phyloP scores from a whole-genome alignment of 331 rosid genomes.

The Quercus lobata region DNA sequence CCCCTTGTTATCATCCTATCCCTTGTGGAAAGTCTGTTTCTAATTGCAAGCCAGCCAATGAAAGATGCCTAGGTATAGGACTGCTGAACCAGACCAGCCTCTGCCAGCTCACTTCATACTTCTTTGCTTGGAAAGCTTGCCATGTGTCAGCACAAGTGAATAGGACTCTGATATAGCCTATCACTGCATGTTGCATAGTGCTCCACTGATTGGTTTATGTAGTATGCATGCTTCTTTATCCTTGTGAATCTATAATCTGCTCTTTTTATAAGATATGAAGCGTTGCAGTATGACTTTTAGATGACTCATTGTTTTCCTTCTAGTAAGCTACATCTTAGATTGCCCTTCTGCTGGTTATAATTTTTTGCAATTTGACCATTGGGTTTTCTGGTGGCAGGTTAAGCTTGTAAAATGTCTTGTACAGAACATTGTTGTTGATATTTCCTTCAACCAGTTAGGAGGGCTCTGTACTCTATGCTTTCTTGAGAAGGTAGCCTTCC shows the following conservation, averaged over 20 bases:
- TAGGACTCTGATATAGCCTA: not conserved
- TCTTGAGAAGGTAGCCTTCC: slow-evolving; percentile 77
- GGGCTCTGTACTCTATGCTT: slow-evolving; percentile 92
- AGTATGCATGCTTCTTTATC: not conserved
- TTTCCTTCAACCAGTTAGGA: slow-evolving; percentile 94
- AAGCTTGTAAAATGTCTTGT: slow-evolving; percentile 94
- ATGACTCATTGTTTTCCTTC: not conserved
- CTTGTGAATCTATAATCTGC: not conserved
- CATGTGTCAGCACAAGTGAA: too few species aligned
- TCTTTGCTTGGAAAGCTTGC: too few species aligned
- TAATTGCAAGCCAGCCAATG: too few species aligned
- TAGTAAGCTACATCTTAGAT: not conserved
- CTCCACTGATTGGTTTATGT: not conserved
- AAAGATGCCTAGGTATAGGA: too few species aligned
- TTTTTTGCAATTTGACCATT: slow-evolving; percentile 2
- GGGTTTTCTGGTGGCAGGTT: slow-evolving; percentile 56
- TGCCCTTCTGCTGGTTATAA: not conserved
- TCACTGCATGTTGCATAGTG: not conserved
- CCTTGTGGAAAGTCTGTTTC: too few species aligned
- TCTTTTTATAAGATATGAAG: not conserved
- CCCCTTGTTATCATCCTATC: too few species aligned
- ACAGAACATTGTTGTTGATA: slow-evolving; percentile 87
- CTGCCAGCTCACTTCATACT: too few species aligned
- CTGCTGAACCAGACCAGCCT: too few species aligned
- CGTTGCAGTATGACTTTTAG: not conserved